phyloP scores from a whole-genome alignment of 371 early-diverging fungal genomes.

The Apophysomyces sp. region DNA sequence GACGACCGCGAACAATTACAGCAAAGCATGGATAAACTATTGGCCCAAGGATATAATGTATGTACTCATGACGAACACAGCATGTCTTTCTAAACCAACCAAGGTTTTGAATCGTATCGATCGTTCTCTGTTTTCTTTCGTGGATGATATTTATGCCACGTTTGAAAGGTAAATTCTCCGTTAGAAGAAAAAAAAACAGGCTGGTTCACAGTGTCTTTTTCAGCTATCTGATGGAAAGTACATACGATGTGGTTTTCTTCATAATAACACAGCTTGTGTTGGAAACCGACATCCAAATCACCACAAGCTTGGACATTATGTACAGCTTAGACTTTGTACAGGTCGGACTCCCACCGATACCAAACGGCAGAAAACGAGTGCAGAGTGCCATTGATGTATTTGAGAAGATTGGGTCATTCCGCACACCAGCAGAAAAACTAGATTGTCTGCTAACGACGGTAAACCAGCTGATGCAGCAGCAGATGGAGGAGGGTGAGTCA shows the following conservation, averaged over 20 bases:
- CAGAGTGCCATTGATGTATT: constrained; percentile 41
- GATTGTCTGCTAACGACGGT: constrained; percentile 44
- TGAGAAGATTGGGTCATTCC: constrained; percentile 47
- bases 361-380: constrained; percentile 32
- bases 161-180: constrained; percentile 34
- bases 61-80: not conserved
- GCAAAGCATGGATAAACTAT: constrained; percentile 10
- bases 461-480: constrained; percentile 4
- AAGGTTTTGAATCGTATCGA: not conserved
- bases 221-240: constrained; percentile 55
- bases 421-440: constrained; percentile 56
- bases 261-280: constrained; percentile 46
- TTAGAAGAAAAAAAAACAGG: not conserved
- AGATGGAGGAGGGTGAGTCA: not conserved
- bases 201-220: not conserved
- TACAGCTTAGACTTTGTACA: constrained; percentile 51
- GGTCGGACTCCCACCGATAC: constrained; percentile 37
- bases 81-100: not conserved
- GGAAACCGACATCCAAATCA: constrained; percentile 34
- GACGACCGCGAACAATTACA: constrained; percentile 10
- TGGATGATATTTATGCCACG: constrained; percentile 27
- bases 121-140: constrained; percentile 12
- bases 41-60: constrained; percentile 16
- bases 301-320: constrained; percentile 36
- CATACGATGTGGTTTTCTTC: constrained; percentile 60